phyloP scores from a whole-genome alignment of 2,329 filamentous ascomycete genomes.

The Beauveria sp. region DNA sequence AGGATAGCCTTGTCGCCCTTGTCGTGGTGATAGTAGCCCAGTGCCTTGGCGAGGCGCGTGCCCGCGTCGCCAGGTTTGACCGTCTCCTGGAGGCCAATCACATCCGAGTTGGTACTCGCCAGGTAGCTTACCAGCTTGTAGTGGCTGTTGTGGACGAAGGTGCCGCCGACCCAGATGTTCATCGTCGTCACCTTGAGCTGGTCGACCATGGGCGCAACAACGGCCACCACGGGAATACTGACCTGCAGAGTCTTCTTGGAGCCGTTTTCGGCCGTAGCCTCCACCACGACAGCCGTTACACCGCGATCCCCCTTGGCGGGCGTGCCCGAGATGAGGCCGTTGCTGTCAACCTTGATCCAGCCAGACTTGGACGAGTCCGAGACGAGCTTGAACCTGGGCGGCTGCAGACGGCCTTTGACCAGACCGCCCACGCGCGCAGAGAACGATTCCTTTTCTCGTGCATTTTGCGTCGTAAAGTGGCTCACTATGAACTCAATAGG shows the following conservation, averaged over 20 bases:
- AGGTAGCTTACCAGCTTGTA: conserved; percentile 32
- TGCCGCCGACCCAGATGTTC: conserved; percentile 35
- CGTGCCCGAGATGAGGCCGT: conserved; percentile 29
- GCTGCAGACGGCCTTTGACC: conserved; percentile 20
- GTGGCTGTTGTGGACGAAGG: conserved; percentile 28
- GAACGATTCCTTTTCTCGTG: conserved; percentile 26
- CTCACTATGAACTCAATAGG: conserved; percentile 23
- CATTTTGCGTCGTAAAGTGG: conserved; percentile 28
- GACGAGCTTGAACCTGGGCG: conserved; percentile 22
- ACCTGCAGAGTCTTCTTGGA: conserved; percentile 21
- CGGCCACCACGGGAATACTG: conserved; percentile 24
- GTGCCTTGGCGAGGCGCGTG: conserved; percentile 26
- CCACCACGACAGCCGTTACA: conserved; percentile 19
- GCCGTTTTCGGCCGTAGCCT: conserved; percentile 20
- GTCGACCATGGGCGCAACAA: conserved; percentile 23
- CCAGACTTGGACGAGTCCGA: conserved; percentile 15
- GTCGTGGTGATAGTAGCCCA: conserved; percentile 33
- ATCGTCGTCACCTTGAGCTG: conserved; percentile 28
- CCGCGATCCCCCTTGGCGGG: conserved; percentile 18
- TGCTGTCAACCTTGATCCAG: conserved; percentile 26
- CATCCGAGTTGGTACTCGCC: conserved; percentile 23
- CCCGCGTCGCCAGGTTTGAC: conserved; percentile 20
- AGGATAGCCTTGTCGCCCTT: conserved; percentile 27
- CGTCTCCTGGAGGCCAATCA: conserved; percentile 32
- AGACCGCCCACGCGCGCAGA: conserved; percentile 25